Base-by-base conservation (phyloP, 306 rosid species). In the Casuarina equisetifolia region DNA sequence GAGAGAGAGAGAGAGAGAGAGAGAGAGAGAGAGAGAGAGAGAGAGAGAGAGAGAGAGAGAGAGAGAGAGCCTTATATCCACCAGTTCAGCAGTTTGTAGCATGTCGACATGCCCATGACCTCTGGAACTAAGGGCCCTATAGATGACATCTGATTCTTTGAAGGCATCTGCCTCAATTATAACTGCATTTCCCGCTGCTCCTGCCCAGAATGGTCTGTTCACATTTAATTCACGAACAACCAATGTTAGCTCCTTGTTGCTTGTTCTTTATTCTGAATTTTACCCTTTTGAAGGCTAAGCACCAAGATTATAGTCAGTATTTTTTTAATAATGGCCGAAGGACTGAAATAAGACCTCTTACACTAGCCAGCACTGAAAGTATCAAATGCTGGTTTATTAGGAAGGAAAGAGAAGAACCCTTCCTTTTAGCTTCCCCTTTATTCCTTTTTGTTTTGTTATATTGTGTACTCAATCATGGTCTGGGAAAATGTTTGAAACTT, bases 81-180 rank as follows among this genome's bases (percentile, higher is more conserved):
- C 98, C 94, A 94, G 74, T 86, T 94, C 97, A 59, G 98, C 98
- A 46, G 96, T 94, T 79, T 83, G 91, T 81, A 94, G 92, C 96
- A 94, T 92, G 81, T 94, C 97, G 44, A 83, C 85, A 73, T 92
- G 94, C 35, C 97, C 71, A 54, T 88, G 91, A n/a, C 97, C 96
- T 79, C 97, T 89, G 70, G 97, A 88, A 83, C 92, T 90, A 58
- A 94, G 97, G 84, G 96, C 98, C 79, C 76, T 90, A 70, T 92
- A 94, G 83, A 94, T 88, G 71, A 94, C 98, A 85, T 94, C 98
- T 17, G 97, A 89, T 89, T 94, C 98, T 82, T 94, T 94, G 72
- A 94, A 94, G 74, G 98, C 98, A 81, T 94, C 98, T 66, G 97
- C 98, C 79, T 94, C 98, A 70, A 94, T 94, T 72, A 86, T 61